Evolutionary conservation across 768 basidiomycete genomes (phyloP).

Genomic region (Hysterangium stoloniferum): DNA sequence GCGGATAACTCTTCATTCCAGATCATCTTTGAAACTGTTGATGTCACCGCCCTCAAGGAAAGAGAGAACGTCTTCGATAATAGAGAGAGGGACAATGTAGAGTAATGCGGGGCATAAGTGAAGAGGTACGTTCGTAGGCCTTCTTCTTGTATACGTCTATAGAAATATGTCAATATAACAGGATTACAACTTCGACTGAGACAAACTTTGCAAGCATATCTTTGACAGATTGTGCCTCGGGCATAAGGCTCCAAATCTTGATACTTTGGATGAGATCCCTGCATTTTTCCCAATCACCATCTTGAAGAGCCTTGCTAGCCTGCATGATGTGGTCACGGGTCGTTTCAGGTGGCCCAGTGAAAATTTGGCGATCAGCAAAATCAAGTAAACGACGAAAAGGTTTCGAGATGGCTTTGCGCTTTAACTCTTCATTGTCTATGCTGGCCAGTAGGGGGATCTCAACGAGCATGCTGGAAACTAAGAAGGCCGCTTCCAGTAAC

Average conservation of each 20-base stretch:
- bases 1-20: slow-evolving; percentile 95
- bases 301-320: slow-evolving; percentile 91
- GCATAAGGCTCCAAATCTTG: slow-evolving; percentile 98
- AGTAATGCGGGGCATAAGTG: slow-evolving; percentile 94
- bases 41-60: slow-evolving; percentile 72
- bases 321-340: slow-evolving; percentile 99
- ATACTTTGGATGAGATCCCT: slow-evolving; percentile 90
- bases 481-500: slow-evolving; percentile 92
- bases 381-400: slow-evolving; percentile 93
- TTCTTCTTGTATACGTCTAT: slow-evolving; percentile 97
- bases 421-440: slow-evolving; percentile 89
- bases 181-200: neutral
- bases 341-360: slow-evolving; percentile 97
- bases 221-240: slow-evolving; percentile 78
- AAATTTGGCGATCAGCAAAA: slow-evolving; percentile 95
- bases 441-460: slow-evolving; percentile 94
- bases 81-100: slow-evolving; percentile 78
- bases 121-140: slow-evolving; percentile 95
- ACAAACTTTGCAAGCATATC: slow-evolving; percentile 90
- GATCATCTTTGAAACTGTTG: slow-evolving; percentile 96
- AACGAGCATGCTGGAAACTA: slow-evolving; percentile 97
- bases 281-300: slow-evolving; percentile 96
- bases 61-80: slow-evolving; percentile 86
- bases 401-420: slow-evolving; percentile 90
- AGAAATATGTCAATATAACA: neutral